Conservation (phyloP, 1,139 yeast species). For the Lodderomyces beijingensis region DNA sequence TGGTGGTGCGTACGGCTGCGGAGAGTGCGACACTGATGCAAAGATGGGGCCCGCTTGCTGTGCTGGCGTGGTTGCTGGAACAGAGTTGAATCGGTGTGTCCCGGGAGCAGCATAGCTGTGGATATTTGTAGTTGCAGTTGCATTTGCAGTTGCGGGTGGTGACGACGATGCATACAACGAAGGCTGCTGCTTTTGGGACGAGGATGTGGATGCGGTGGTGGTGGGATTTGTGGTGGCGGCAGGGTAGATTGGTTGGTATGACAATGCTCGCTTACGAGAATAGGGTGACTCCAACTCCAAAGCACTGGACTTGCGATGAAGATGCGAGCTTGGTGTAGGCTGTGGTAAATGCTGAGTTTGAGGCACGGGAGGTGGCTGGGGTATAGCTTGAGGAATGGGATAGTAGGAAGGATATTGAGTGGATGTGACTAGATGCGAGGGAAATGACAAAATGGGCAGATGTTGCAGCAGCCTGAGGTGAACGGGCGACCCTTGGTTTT, state of each 20-base stretch:
- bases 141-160: constrained; percentile 4
- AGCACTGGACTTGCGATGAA: constrained; percentile 27
- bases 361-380: constrained; percentile 7
- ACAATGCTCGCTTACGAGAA: too few relatives aligned
- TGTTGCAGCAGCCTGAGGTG: constrained; percentile 11
- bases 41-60: too few relatives aligned
- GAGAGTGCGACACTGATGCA: too few relatives aligned
- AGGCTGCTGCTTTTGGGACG: too few relatives aligned
- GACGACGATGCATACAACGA: constrained; percentile 3
- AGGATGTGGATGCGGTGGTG: too few relatives aligned
- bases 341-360: constrained; percentile 11
- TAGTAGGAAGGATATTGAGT: constrained; percentile 19
- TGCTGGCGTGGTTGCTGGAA: too few relatives aligned
- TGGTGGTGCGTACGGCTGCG: constrained; percentile 1
- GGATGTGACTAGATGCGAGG: constrained; percentile 7
- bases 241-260: too few relatives aligned
- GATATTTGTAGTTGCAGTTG: constrained; percentile 5
- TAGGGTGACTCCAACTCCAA: too few relatives aligned
- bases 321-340: constrained; percentile 30
- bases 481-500: too few relatives aligned
- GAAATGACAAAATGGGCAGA: constrained; percentile 10
- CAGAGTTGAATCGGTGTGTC: too few relatives aligned
- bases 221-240: too few relatives aligned
- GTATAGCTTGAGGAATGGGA: constrained; percentile 16
- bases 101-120: too few relatives aligned